A percentile compares a stretch with the other conserved stretches of the same genome.
These are phyloP conservation scores for Spinellus fusiger DNA, from an alignment of 192 early-diverging fungal genomes.

Conservation along the genomic window DNA sequence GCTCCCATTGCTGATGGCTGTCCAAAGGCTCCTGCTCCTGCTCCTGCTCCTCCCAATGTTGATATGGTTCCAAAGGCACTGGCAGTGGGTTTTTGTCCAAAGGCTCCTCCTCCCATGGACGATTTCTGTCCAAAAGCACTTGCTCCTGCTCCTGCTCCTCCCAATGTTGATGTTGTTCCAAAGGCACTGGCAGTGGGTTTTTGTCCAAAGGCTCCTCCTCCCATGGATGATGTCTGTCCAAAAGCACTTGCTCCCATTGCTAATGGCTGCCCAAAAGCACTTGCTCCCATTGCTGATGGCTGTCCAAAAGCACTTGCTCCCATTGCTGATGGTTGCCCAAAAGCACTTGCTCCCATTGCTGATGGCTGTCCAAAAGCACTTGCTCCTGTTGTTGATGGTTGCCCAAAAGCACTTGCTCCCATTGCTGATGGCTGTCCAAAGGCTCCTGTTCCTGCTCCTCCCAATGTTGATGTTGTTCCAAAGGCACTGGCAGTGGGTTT, in stretches of 20 bases:
- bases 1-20: neutral
- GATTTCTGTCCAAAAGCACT: slow-evolving; percentile 30
- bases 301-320: slow-evolving; percentile 16
- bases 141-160: neutral
- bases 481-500: slow-evolving; percentile 5
- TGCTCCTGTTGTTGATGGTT: slow-evolving; percentile 4
- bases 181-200: slow-evolving; percentile 5
- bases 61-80: slow-evolving; percentile 15
- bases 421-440: neutral
- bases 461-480: slow-evolving; percentile 14
- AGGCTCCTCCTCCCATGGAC: slow-evolving; percentile 16
- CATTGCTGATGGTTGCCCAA: neutral
- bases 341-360: slow-evolving; percentile 10
- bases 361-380: slow-evolving; percentile 31
- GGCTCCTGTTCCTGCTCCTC: neutral
- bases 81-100: neutral
- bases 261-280: slow-evolving; percentile 13
- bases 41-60: slow-evolving; percentile 2
- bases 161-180: slow-evolving; percentile 14
- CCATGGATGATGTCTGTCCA: slow-evolving; percentile 11
- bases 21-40: slow-evolving; percentile 19
- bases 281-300: slow-evolving; percentile 3
- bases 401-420: slow-evolving; percentile 13
- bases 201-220: slow-evolving; percentile 13
- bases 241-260: slow-evolving; percentile 12